phyloP scores from a whole-genome alignment of 768 basidiomycete species.

The Leucocoprinus sp. region DNA sequence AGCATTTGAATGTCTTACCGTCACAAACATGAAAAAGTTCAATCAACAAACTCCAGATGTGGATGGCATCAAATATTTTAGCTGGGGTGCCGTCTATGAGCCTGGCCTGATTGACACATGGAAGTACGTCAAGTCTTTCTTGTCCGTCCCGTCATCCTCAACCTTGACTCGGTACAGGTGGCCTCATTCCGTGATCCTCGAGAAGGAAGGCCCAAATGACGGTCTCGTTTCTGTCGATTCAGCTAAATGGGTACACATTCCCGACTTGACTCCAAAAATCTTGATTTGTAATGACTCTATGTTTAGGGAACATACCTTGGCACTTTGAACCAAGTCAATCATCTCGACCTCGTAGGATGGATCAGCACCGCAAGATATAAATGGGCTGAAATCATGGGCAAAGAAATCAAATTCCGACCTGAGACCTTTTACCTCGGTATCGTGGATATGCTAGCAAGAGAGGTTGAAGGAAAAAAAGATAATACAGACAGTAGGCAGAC shows the following conservation, averaged over 20 bases:
- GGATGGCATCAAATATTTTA: slow-evolving; percentile 77
- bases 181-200: slow-evolving; percentile 73
- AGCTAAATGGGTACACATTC: slow-evolving; percentile 62
- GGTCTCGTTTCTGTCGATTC: slow-evolving; percentile 87
- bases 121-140: slow-evolving; percentile 37
- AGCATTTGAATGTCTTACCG: slow-evolving; percentile 84
- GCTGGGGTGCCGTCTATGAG: slow-evolving; percentile 89
- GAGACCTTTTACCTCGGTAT: slow-evolving; percentile 87
- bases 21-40: slow-evolving; percentile 80
- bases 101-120: slow-evolving; percentile 90
- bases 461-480: slow-evolving; percentile 51
- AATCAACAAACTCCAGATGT: slow-evolving; percentile 82
- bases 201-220: slow-evolving; percentile 90
- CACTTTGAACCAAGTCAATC: slow-evolving; percentile 86
- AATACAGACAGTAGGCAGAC: neutral
- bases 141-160: neutral
- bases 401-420: slow-evolving; percentile 85
- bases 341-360: slow-evolving; percentile 92
- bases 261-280: no score
- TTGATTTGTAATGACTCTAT: no score
- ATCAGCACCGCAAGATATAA: slow-evolving; percentile 83
- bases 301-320: slow-evolving; percentile 87
- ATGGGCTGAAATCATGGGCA: slow-evolving; percentile 83
- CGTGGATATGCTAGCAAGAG: slow-evolving; percentile 67
- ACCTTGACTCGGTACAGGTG: slow-evolving; percentile 29